These are phyloP conservation scores for Anisodus tanguticus DNA, from an alignment of 257 asterid genomes.

Conservation along the genomic window DNA sequence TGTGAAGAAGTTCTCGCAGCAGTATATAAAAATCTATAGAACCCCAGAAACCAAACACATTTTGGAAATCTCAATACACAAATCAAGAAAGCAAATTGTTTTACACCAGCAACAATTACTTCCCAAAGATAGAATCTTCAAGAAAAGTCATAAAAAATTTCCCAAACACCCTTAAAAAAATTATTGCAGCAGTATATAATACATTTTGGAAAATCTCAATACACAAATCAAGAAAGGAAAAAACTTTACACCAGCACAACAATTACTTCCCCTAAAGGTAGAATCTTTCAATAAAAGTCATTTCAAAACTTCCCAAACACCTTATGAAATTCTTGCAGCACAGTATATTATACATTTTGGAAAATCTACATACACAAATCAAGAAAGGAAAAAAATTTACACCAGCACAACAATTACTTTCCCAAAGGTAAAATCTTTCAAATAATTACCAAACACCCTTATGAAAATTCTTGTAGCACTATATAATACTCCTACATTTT, in stretches of 20 bases:
- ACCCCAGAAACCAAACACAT: background rate
- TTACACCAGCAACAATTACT: background rate
- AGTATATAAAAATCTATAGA: background rate
- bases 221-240: background rate
- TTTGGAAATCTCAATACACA: background rate
- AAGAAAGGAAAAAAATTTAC: background rate
- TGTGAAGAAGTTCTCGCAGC: background rate
- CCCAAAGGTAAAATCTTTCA: background rate
- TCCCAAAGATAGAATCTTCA: background rate
- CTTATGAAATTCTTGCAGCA: background rate
- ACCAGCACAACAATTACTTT: background rate
- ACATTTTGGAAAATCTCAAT: background rate
- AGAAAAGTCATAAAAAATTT: background rate
- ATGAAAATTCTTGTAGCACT: no score
- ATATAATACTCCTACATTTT: no score
- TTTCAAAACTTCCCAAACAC: background rate
- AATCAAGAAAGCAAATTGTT: background rate
- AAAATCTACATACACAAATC: background rate
- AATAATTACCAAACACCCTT: background rate
- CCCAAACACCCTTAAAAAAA: background rate
- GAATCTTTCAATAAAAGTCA: constrained; percentile 10
- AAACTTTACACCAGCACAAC: background rate
- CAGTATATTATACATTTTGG: no score
- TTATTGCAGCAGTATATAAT: background rate
- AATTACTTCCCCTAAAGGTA: background rate